Evolutionary conservation across 2,329 filamentous ascomycete genomes (phyloP).

Genomic region (Fusarium subglutinans): DNA sequence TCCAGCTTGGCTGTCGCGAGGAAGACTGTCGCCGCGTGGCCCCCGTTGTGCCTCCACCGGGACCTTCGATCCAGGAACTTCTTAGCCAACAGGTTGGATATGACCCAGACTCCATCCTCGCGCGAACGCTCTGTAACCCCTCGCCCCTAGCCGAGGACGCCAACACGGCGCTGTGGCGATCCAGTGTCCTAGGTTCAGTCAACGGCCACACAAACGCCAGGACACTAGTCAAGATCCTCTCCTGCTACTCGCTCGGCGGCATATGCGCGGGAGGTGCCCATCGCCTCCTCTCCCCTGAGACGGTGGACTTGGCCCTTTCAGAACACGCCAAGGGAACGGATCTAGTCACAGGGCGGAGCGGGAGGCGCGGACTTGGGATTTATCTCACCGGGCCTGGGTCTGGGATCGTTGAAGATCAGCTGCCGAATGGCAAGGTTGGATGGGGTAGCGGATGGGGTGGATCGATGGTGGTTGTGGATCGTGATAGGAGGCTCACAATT

Average conservation of each 20-base stretch:
- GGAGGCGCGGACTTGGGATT: neutral
- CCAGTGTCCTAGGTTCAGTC: neutral
- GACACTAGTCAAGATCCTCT: neutral
- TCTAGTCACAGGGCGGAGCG: neutral
- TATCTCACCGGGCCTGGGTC: neutral
- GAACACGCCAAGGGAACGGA: neutral
- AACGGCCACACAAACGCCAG: neutral
- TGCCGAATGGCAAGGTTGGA: neutral
- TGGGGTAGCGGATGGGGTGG: neutral
- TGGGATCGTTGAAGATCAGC: neutral
- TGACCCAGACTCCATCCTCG: neutral
- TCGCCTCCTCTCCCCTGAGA: neutral
- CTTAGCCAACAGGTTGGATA: neutral
- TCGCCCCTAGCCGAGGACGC: neutral
- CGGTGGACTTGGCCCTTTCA: neutral
- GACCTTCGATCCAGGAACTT: neutral
- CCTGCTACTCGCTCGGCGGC: neutral
- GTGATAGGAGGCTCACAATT: neutral
- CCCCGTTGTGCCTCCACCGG: neutral
- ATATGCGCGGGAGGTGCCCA: fast-evolving
- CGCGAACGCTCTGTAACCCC: neutral
- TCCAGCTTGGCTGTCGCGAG: neutral
- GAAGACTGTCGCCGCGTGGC: neutral
- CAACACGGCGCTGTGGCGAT: neutral
- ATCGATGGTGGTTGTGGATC: neutral